Evolutionary conservation across 2,329 filamentous ascomycete species (phyloP), one percentile per base, ranked within the genome.

Genomic region (Aspergillus pseudonomiae): DNA sequence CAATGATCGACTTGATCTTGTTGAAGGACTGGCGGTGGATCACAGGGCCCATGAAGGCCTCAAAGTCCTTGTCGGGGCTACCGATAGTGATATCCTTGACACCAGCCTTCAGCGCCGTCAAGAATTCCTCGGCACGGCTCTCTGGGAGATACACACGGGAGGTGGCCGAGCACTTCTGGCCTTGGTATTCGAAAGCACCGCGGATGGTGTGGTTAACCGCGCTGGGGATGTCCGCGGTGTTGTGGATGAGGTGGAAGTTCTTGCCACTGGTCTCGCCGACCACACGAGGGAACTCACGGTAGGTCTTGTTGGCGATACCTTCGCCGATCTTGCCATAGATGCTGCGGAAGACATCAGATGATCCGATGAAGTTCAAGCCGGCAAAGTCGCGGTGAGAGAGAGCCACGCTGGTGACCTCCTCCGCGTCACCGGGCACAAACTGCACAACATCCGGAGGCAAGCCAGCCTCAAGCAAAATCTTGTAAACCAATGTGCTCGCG

Each of bases 241-340:
- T 79, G 81, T 96, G 92, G 39, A 96, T 79, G 54, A 96, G 80
- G 78, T 95, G 92, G 84, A 93, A 96, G 83, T 96, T 96, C 86
- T 96, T 96, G 75, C 92, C 92, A 62, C 92, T 92, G 41, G 92
- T 96, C 84, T 96, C 92, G 61, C 91, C 92, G 4, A 96, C 91
- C 65, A 96, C 89, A 69, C 92, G 89, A 54, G 92, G 93, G 80
- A 96, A 97, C 66, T 90, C 88, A 64, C 84, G 83, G 80, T 96
- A 97, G 59, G 86, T 89, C 64, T 91, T 91, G 70, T 93, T 88
- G 7, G 90, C 90, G 14, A 95, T 89, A 50, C 90, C 91, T 65
- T 86, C 82, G 14, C 92, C 92, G 70, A 97, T 96, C 75, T 90
- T 86, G 21, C 91, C 91, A 75, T 94, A 96, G n/a, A 97, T 83